Evolutionary conservation across 2,329 filamentous ascomycete species (phyloP), one percentile per base, ranked within the genome.

Genomic region (Clonostachys solani): DNA sequence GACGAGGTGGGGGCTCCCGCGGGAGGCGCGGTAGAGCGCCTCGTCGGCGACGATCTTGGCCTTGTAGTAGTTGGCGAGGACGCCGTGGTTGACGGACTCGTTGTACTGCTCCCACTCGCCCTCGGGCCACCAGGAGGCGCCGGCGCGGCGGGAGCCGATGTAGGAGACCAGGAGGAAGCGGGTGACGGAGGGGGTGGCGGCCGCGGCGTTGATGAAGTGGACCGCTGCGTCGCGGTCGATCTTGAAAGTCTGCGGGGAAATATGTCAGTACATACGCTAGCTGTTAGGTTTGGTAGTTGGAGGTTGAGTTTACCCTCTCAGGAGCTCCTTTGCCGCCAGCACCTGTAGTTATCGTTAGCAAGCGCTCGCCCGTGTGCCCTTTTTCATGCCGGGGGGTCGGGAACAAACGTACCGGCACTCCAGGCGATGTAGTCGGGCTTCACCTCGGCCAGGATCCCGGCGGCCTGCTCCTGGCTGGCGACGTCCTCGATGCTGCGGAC

Each of bases 401-500:
- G 23, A 7, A 29, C 1, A n/a, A 8, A 58, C 71, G 40, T 61
- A 81, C 83, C 84, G 16, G 85, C 84, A 53, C 77, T 81, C 80
- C 81, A 89, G 51, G 87, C 77, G 33, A 88, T 73, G 61, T 83
- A 87, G 61, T 88, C 82, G 3, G 79, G 71, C 61, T 77, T 75
- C 17, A 83, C 78, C 55, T 75, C 69, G 52, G 79, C 72, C 37
- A 92, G 63, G 48, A 92, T 77, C 36, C 67, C 69, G 54, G 78
- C 71, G 2, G 87, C 88, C 52, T 86, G 78, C 0, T 67, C 69
- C 44, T 82, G 75, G 46, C 70, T 80, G 62, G 80, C 83, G 38
- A 92, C 75, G 16, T 89, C 86, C 46, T 89, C 86, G 17, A 92
- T 68, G 58, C 82, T 89, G 58, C 78, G 77, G 15, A 92, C 74